phyloP scores from a whole-genome alignment of 1,284 basidiomycete genomes.

The Microbotryum saponariae region DNA sequence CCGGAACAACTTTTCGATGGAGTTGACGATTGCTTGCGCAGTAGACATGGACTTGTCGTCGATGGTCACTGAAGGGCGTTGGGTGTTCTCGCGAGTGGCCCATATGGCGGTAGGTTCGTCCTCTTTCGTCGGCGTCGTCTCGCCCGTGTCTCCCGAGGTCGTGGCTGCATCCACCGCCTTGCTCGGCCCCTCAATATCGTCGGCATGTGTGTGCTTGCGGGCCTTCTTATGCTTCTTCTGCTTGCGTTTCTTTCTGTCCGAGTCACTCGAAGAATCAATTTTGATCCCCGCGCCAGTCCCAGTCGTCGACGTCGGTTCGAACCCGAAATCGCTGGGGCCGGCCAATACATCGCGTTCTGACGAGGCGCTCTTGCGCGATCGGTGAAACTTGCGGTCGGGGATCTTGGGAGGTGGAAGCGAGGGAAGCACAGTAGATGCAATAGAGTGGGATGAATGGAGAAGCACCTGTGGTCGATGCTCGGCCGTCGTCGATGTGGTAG shows the following conservation, averaged over 20 bases:
- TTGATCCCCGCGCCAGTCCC: constrained; percentile 20
- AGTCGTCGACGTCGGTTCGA: constrained; percentile 21
- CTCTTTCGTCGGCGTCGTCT: neutral
- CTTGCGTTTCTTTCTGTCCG: too few species aligned
- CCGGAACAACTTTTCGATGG: constrained; percentile 23
- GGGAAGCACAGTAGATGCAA: neutral
- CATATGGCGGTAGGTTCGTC: neutral
- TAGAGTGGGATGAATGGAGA: neutral
- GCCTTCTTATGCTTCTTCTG: too few species aligned
- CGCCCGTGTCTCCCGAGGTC: neutral
- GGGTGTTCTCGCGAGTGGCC: too few species aligned
- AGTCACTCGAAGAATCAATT: neutral
- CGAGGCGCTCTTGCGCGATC: neutral
- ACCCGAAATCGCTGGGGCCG: constrained; percentile 26
- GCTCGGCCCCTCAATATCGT: neutral
- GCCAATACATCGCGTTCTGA: constrained; percentile 9
- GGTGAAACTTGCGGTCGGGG: neutral
- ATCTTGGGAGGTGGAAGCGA: neutral
- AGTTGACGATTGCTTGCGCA: constrained; percentile 8
- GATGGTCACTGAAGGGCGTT: too few species aligned
- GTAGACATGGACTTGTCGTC: too few species aligned
- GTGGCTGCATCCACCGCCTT: neutral
- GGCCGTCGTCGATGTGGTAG: neutral
- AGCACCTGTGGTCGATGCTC: neutral
- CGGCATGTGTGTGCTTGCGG: neutral